A percentile compares a stretch with the other conserved stretches of the same genome.
phyloP scores from a whole-genome alignment of 225 moss, liverwort and hornwort species.

The Pleurozium schreberi region DNA sequence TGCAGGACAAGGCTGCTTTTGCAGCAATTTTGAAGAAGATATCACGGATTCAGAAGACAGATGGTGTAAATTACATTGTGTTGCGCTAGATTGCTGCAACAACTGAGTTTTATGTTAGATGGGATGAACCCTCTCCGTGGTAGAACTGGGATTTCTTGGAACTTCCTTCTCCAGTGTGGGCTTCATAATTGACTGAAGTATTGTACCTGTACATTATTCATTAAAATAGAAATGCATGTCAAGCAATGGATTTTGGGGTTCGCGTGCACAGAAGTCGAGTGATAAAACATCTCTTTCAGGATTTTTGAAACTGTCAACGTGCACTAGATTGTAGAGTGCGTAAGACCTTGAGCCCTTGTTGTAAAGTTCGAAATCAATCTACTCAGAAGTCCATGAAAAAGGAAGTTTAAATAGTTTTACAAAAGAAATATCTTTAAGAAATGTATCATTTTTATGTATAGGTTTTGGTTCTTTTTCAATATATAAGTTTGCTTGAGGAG shows the following conservation, averaged over 20 bases:
- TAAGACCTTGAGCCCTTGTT: not conserved
- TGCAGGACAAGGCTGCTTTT: conserved; percentile 92
- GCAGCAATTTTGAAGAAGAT: conserved; percentile 94
- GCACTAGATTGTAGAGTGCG: not conserved
- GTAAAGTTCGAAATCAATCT: not conserved
- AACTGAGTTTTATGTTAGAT: not conserved
- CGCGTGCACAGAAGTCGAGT: not conserved
- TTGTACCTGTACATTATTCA: conserved; percentile 26
- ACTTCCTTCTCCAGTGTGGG: not conserved
- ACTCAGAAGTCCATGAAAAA: not conserved
- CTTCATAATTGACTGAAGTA: not conserved
- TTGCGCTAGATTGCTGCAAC: conserved; percentile 30
- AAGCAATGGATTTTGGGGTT: not conserved
- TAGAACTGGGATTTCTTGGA: not conserved
- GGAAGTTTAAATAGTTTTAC: not conserved
- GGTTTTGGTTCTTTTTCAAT: not conserved
- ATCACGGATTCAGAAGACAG: conserved; percentile 94
- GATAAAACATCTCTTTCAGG: not conserved
- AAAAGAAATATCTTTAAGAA: not conserved
- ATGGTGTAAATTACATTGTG: conserved; percentile 84
- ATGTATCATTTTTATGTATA: not conserved
- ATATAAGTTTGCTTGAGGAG: not conserved
- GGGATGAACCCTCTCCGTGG: not conserved
- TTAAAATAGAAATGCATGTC: not conserved
- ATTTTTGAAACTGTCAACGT: not conserved